Base-by-base conservation (phyloP, 2,329 filamentous ascomycete species). In the Neofusicoccum sp. region DNA sequence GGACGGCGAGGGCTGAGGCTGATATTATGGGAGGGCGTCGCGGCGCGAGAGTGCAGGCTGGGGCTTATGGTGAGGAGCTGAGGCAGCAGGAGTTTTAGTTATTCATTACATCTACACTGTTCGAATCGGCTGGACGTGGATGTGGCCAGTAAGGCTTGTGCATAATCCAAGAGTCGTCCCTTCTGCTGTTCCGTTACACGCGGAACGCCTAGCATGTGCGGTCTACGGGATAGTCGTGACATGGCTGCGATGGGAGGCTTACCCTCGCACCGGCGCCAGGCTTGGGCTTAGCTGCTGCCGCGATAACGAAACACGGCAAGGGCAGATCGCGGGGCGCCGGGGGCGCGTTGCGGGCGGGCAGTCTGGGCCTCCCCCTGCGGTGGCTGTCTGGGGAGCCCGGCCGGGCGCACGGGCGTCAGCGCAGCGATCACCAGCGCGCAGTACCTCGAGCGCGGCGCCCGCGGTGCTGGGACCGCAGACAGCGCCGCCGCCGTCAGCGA, bases 191-290 rank as follows among this genome's bases (percentile, higher is more conserved):
- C 66, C 67, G 70, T 71, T 70, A 70, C 71, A 71, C 73, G 72
- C 69, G 70, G 72, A 70, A 65, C 70, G 60, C 60, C 60, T 52
- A 62, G 60, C 72, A 74, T 71, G 71, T 71, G 73, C 73, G 73
- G 44, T 61, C 41, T 61, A 61, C 58, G 54, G 48, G 59, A 56
- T 56, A 50, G 59, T 52, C 48, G 64, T 64, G 65, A 66, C 58
- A 63, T 64, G 62, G 64, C 64, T 49, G 28, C 9, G 44, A 61
- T 56, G 63, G 52, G 48, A 56, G 60, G 60, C 62, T 64, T 59
- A 61, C 62, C 52, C 62, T 61, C 49, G 48, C 49, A 56, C 61
- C 61, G 61, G 49, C 48, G 59, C 59, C 59, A 37, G 59, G 48
- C 59, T 62, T 62, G 49, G 59, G 59, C 48, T 33, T 58, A 45